Percentiles rank a stretch among this genome's conserved stretches.
These are phyloP conservation scores for Orbilia blumenaviensis DNA, from an alignment of 2,329 filamentous ascomycete genomes.

Conservation along the genomic window DNA sequence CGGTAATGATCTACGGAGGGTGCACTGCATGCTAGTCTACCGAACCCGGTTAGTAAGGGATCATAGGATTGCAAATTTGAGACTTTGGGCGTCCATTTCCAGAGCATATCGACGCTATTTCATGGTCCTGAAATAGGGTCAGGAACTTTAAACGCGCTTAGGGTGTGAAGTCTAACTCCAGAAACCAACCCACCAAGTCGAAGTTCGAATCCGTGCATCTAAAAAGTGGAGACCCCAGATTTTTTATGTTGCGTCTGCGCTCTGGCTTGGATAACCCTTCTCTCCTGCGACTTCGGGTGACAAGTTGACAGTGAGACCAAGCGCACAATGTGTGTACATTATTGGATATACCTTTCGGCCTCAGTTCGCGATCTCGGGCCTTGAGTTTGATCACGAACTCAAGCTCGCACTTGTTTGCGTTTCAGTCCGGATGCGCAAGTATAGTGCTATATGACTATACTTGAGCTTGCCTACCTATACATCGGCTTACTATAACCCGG, in stretches of 20 bases:
- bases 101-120: not conserved
- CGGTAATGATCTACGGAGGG: slow-evolving; percentile 18
- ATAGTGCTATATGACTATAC: too few species aligned
- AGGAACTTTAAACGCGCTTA: slow-evolving; percentile 8
- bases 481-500: slow-evolving; percentile 29
- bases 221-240: slow-evolving; percentile 42
- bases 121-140: not conserved
- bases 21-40: slow-evolving; percentile 6
- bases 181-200: not conserved
- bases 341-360: too few species aligned
- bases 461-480: too few species aligned
- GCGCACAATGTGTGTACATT: too few species aligned
- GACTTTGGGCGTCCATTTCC: slow-evolving; percentile 5
- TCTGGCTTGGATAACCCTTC: too few species aligned
- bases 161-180: not conserved
- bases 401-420: too few species aligned
- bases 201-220: slow-evolving; percentile 36
- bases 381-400: too few species aligned
- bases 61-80: slow-evolving; percentile 25
- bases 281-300: slow-evolving; percentile 20
- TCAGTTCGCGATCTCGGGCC: too few species aligned
- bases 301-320: slow-evolving; percentile 10
- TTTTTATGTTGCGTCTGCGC: slow-evolving; percentile 23
- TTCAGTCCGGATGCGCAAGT: too few species aligned
- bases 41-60: slow-evolving; percentile 35